A percentile compares a stretch with the other conserved stretches of the same genome.
Conservation (phyloP, 139 green algal species). For the Chlorella ohadii region DNA sequence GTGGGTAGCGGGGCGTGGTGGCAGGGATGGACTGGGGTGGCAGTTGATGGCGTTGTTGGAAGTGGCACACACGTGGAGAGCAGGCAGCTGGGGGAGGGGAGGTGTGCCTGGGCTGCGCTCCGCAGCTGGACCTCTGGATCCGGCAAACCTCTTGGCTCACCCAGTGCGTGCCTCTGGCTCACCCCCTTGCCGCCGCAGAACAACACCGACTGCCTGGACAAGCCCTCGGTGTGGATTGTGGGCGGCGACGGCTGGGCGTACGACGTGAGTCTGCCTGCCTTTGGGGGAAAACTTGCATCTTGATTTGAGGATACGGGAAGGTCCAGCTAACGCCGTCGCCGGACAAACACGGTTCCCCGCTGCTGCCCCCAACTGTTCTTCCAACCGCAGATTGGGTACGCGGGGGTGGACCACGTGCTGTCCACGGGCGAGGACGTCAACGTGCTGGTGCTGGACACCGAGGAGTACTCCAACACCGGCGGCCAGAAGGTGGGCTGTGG, state of each 20-base stretch:
- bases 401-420: constrained; percentile 69
- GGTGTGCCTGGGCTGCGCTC: too few species aligned
- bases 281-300: too few species aligned
- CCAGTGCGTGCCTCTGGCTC: not conserved
- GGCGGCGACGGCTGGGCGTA: constrained; percentile 74
- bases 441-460: constrained; percentile 69
- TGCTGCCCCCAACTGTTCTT: too few species aligned
- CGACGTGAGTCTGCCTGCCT: constrained; percentile 47
- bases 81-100: too few species aligned
- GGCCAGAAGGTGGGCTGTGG: constrained; percentile 51
- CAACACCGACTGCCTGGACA: constrained; percentile 62
- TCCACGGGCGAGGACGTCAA: constrained; percentile 62
- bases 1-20: not conserved
- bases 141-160: not conserved
- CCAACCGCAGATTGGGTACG: constrained; percentile 63
- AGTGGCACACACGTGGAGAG: too few species aligned
- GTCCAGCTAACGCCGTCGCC: too few species aligned
- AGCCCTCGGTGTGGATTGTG: constrained; percentile 69
- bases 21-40: too few species aligned
- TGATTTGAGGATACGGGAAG: too few species aligned
- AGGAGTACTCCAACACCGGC: constrained; percentile 72
- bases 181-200: not conserved
- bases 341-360: too few species aligned
- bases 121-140: too few species aligned
- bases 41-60: too few species aligned